Conservation (phyloP, 2,329 filamentous ascomycete species). For the Lasiodiplodia sp. region DNA sequence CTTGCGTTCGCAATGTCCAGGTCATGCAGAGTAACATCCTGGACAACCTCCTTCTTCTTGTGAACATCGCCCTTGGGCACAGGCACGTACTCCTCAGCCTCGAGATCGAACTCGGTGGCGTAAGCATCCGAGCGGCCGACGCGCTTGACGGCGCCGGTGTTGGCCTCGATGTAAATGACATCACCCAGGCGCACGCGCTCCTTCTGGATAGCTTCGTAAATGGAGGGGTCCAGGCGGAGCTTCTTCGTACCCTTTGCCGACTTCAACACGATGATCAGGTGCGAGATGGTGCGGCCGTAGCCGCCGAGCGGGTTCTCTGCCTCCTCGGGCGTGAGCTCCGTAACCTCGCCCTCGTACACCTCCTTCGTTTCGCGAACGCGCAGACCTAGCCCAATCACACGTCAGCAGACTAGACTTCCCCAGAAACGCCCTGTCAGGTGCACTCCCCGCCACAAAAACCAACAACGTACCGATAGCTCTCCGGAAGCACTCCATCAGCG, state of each 20-base stretch:
- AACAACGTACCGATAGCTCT: constrained; percentile 78
- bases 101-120: constrained; percentile 96
- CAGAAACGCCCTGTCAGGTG: neutral
- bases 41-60: constrained; percentile 99
- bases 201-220: constrained; percentile 99
- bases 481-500: constrained; percentile 99
- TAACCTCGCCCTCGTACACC: constrained; percentile 98
- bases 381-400: constrained; percentile 59
- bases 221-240: constrained; percentile 92
- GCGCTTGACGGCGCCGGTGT: constrained; percentile 96
- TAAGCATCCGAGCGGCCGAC: constrained; percentile 96
- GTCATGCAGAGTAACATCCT: constrained; percentile 97
- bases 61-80: constrained; percentile 99
- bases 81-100: constrained; percentile 98
- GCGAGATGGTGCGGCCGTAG: constrained; percentile 97
- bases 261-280: constrained; percentile 91
- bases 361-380: constrained; percentile 99
- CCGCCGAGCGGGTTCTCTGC: constrained; percentile 96
- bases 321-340: constrained; percentile 96
- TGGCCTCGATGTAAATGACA: constrained; percentile 99
- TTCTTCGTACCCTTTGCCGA: constrained; percentile 98
- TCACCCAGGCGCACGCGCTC: constrained; percentile 95
- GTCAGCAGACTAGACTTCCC: neutral
- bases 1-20: constrained; percentile 94
- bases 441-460: neutral